A percentile compares a stretch with the other conserved stretches of the same genome.
These are phyloP conservation scores for Solanum tarapatanum DNA, from an alignment of 257 asterid genomes.

Conservation along the genomic window DNA sequence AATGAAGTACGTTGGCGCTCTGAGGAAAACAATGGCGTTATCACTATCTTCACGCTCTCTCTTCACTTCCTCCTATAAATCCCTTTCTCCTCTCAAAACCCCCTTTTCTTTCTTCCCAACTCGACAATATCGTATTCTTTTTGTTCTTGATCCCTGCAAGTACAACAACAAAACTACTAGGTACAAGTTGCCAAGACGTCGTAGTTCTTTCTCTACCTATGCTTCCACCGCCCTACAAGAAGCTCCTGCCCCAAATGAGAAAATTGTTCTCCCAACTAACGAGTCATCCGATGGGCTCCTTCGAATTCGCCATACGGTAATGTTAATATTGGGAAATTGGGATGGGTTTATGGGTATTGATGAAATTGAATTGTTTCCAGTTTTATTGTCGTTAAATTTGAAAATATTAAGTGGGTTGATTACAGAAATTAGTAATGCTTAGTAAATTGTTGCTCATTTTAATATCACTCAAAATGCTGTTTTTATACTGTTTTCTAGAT, in stretches of 20 bases:
- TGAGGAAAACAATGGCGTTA: constrained; percentile 21
- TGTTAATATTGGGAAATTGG: background rate
- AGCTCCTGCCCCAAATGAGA: constrained; percentile 16
- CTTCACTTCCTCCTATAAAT: constrained; percentile 13
- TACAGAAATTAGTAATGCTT: background rate
- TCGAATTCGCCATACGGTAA: constrained; percentile 82
- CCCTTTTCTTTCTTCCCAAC: background rate
- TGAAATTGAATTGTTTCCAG: background rate
- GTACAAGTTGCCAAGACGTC: constrained; percentile 12
- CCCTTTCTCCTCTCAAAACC: background rate
- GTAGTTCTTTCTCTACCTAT: constrained; percentile 6
- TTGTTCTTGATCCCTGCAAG: constrained; percentile 6
- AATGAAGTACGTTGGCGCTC: background rate
- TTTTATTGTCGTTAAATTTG: background rate
- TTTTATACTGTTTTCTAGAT: background rate
- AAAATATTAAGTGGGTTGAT: background rate
- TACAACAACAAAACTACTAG: background rate
- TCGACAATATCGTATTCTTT: constrained; percentile 3
- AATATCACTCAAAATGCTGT: background rate
- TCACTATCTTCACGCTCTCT: constrained; percentile 25
- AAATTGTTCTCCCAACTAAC: constrained; percentile 65
- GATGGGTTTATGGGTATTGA: background rate
- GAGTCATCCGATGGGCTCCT: constrained; percentile 69
- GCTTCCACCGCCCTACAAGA: constrained; percentile 48
- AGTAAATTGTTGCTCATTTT: background rate